Evolutionary conservation across 176 grass and related monocot genomes (phyloP).

Genomic region (Lolium rigidum): DNA sequence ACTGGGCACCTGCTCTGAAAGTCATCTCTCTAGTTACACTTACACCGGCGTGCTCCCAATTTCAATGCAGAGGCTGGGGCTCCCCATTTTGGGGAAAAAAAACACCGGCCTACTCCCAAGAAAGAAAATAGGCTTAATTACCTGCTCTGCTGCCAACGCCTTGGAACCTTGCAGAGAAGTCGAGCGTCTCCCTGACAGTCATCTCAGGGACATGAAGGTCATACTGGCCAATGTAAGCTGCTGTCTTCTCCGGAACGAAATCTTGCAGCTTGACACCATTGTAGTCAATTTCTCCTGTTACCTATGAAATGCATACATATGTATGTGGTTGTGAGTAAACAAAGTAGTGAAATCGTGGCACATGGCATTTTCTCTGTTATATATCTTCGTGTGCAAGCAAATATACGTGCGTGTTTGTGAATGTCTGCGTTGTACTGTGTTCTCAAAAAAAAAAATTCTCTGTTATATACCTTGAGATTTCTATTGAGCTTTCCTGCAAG

Average conservation of each 20-base stretch:
- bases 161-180: constrained; percentile 84
- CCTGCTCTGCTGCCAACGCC: constrained; percentile 39
- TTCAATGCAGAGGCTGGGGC: too few species aligned
- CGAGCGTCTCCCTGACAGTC: constrained; percentile 72
- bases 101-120: neutral
- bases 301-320: constrained; percentile 19
- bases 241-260: constrained; percentile 73
- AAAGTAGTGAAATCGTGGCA: neutral
- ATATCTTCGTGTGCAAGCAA: neutral
- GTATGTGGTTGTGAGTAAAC: neutral
- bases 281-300: constrained; percentile 62
- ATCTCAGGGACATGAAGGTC: constrained; percentile 76
- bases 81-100: too few species aligned
- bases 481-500: constrained; percentile 69
- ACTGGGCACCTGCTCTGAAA: too few species aligned
- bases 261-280: constrained; percentile 60
- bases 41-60: too few species aligned
- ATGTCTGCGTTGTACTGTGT: too few species aligned
- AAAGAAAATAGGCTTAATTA: neutral
- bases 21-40: too few species aligned
- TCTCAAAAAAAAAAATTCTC: too few species aligned
- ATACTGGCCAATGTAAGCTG: constrained; percentile 68
- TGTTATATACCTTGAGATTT: constrained; percentile 56
- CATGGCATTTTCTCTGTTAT: neutral
- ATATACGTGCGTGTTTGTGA: too few species aligned